Base-by-base conservation (phyloP, 2,329 filamentous ascomycete genomes). In the Cadophora gregata region DNA sequence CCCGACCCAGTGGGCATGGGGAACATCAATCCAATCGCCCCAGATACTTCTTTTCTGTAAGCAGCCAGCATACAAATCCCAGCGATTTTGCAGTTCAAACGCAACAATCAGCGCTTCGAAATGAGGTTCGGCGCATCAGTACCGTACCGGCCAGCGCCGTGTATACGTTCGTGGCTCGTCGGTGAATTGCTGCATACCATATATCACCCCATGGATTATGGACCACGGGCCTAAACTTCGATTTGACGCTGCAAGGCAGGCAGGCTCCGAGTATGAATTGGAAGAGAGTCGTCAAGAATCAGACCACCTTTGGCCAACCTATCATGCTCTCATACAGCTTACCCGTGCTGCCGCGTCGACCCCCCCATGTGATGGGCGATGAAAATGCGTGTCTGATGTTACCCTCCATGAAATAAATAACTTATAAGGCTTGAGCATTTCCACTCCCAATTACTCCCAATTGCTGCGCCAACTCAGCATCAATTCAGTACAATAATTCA, bases 231-330 rank as follows among this genome's bases (percentile, higher is more conserved):
- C 42, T 24, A 59, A 45, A n/a, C 38, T 66, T 65, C 63, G 56
- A 67, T 31, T 65, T 59, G 59, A 42, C 38, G 51, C 31, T 47
- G 59, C 42, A 47, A 47, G 42, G n/a, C 42, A 47, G 62, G 42
- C 25, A 47, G 50, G 53, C 45, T 59, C 45, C 31, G 42, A 63
- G 55, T 25, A 55, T 14, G 21, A 24, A 47, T 47, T 47, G 42
- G 10, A 33, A 42, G 60, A 53, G 31, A n/a, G 51, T 31, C 45
- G 25, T 51, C 29, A 24, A 61, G 29, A 21, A 70, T 65, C 68
- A 70, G 63, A 65, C 66, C 66, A 69, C 67, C 56, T 67, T 63
- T 55, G 27, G 50, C 27, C 16, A 59, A 29, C 65, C 65, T 64
- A 64, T 63, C 56, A 60, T 59, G 33, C 47, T 45, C 51, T 58